Evolutionary conservation across 805 yeast genomes (phyloP).

Genomic region (Lachancea waltii): DNA sequence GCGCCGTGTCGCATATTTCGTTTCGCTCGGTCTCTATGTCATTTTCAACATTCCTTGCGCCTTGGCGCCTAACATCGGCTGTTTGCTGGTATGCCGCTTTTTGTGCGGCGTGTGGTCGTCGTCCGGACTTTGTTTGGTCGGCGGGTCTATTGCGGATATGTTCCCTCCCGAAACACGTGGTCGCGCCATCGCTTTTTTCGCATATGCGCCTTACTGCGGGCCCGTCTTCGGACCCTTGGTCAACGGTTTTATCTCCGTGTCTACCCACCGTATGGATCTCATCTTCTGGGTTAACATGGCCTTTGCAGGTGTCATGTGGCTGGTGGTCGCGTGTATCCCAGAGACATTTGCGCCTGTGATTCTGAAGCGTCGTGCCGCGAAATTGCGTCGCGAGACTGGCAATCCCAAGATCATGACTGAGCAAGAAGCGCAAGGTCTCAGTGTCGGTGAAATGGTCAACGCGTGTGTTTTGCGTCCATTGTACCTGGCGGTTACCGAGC

Average conservation of each 20-base stretch:
- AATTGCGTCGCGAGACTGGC: constrained; percentile 71
- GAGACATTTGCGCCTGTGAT: constrained; percentile 88
- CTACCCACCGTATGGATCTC: constrained; percentile 60
- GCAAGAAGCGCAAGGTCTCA: constrained; percentile 77
- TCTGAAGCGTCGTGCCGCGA: constrained; percentile 56
- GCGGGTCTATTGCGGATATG: constrained; percentile 87
- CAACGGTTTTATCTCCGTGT: constrained; percentile 75
- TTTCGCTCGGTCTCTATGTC: constrained; percentile 66
- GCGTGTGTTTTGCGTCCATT: constrained; percentile 77
- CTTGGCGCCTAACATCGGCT: constrained; percentile 72
- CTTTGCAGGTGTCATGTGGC: constrained; percentile 80
- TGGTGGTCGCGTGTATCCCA: constrained; percentile 59
- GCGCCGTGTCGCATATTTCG: constrained; percentile 73
- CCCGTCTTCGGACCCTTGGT: constrained; percentile 87
- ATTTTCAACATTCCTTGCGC: constrained; percentile 87
- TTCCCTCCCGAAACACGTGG: constrained; percentile 80
- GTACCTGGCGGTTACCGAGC: constrained; percentile 70
- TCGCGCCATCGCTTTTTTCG: constrained; percentile 82
- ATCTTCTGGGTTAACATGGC: constrained; percentile 91
- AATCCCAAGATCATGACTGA: constrained; percentile 83
- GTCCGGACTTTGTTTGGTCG: constrained; percentile 78
- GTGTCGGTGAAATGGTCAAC: constrained; percentile 59
- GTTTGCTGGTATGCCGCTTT: constrained; percentile 75
- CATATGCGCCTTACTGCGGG: constrained; percentile 89
- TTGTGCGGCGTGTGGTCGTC: constrained; percentile 81